Evolutionary conservation across 306 rosid genomes (phyloP).

Genomic region (Leucaena leucocephala): DNA sequence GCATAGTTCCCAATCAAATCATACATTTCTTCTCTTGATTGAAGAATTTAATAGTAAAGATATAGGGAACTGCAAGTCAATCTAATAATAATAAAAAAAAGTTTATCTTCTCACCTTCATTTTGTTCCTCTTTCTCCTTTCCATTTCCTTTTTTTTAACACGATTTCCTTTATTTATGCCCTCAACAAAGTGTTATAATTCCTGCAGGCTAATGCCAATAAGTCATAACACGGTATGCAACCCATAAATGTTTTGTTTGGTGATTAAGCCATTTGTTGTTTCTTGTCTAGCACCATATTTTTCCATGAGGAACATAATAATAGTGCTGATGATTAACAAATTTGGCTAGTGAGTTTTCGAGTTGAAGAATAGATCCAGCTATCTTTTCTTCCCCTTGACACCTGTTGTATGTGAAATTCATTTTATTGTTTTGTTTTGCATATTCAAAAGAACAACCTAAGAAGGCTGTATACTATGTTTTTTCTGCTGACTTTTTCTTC

Average conservation of each 20-base stretch:
- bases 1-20: too few species aligned
- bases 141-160: too few species aligned
- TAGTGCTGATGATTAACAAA: background rate
- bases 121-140: too few species aligned
- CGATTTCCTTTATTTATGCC: background rate
- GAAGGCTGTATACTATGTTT: slow-evolving; percentile 37
- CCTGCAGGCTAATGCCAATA: slow-evolving; percentile 87
- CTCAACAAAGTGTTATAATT: slow-evolving; percentile 24
- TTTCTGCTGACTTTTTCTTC: slow-evolving; percentile 26
- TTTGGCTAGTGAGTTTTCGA: slow-evolving; percentile 32
- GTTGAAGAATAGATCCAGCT: slow-evolving; percentile 34
- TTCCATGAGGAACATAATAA: background rate
- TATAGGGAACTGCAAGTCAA: too few species aligned
- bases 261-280: slow-evolving; percentile 34
- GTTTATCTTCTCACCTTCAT: too few species aligned
- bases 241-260: slow-evolving; percentile 18
- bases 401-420: slow-evolving; percentile 48
- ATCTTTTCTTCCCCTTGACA: slow-evolving; percentile 28
- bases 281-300: slow-evolving; percentile 16
- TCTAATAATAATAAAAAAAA: too few species aligned
- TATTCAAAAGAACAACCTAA: slow-evolving; percentile 29
- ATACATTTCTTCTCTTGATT: too few species aligned
- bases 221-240: slow-evolving; percentile 47
- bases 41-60: too few species aligned
- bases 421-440: slow-evolving; percentile 34